Evolutionary conservation across 106 monocot genomes (phyloP).

Genomic region (Dendrobium chrysotoxum): DNA sequence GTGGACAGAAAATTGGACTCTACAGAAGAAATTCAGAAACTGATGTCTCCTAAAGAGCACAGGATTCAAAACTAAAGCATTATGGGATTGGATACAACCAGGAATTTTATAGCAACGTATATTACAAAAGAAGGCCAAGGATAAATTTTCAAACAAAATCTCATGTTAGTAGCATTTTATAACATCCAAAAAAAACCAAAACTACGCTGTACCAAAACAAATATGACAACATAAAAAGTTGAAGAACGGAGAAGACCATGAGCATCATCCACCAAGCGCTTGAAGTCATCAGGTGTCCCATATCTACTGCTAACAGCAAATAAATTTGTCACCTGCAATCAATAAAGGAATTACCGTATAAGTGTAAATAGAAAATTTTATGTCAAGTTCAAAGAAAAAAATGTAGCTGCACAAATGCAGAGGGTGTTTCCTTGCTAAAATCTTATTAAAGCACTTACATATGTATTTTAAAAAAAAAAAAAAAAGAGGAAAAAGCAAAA

Average conservation of each 20-base stretch:
- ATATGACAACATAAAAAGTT: not conserved
- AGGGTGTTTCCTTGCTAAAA: too few relatives aligned
- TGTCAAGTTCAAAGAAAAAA: not conserved
- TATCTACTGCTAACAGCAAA: constrained; percentile 99
- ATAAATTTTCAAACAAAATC: not conserved
- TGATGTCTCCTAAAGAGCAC: not conserved
- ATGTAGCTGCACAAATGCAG: not conserved
- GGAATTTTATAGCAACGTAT: not conserved
- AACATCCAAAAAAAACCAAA: not conserved
- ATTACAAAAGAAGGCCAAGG: not conserved
- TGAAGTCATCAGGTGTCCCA: constrained; percentile 97
- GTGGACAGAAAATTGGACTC: not conserved
- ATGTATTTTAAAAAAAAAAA: too few relatives aligned
- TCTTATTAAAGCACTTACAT: too few relatives aligned
- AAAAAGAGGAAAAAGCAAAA: too few relatives aligned
- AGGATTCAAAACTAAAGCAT: not conserved
- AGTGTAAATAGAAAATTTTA: not conserved
- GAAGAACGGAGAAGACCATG: constrained; percentile 53
- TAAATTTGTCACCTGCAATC: constrained; percentile 85
- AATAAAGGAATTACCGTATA: not conserved
- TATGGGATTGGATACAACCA: not conserved
- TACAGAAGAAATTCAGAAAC: not conserved
- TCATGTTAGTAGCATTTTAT: not conserved
- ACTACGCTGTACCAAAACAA: not conserved
- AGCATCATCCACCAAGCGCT: constrained; percentile 87